These are phyloP conservation scores for Sordaria brevicollis DNA, from an alignment of 495 filamentous ascomycete species.

Conservation along the genomic window DNA sequence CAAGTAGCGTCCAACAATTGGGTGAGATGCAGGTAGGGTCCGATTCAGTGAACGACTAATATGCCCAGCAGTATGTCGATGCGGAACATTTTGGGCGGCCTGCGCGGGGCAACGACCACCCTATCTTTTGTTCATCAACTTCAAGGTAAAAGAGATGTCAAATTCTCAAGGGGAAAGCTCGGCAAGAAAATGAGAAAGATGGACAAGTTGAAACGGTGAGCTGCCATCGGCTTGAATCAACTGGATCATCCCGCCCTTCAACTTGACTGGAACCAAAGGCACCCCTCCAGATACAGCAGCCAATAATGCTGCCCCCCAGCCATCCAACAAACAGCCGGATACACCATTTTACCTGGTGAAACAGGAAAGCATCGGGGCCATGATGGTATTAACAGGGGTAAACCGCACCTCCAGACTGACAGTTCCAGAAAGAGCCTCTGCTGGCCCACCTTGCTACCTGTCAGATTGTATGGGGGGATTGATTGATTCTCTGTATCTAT, in stretches of 20 bases:
- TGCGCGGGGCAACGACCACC: not conserved
- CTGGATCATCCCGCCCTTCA: conserved; percentile 9
- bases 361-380: not conserved
- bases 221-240: not conserved
- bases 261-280: conserved; percentile 4
- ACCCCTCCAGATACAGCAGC: conserved; percentile 9
- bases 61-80: not conserved
- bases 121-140: not conserved
- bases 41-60: not conserved
- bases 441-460: not conserved
- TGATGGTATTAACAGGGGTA: conserved; percentile 8
- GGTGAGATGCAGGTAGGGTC: not conserved
- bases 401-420: not conserved
- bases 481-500: no score
- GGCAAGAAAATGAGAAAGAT: not conserved
- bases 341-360: conserved; percentile 1
- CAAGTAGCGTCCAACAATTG: not conserved
- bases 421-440: not conserved
- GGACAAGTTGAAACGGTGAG: not conserved
- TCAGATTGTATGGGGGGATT: no score
- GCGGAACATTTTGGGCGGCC: not conserved
- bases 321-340: conserved; percentile 25
- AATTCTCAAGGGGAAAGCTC: not conserved
- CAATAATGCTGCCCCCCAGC: conserved; percentile 35
- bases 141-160: not conserved